phyloP scores from a whole-genome alignment of 2,329 filamentous ascomycete genomes.

The Leptographium lundbergii region DNA sequence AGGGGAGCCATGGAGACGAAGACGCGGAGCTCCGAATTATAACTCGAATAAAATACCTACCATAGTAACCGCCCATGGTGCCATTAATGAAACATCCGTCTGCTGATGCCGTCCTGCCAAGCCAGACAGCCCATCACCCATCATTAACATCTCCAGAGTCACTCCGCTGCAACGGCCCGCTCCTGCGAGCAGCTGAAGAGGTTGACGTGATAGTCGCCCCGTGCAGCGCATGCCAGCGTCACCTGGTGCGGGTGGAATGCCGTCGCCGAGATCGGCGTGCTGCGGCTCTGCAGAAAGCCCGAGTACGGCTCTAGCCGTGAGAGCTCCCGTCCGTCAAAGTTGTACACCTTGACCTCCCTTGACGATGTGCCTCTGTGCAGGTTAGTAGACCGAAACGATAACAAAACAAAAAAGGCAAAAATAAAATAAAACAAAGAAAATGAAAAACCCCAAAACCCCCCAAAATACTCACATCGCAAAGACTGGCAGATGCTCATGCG shows the following conservation, averaged over 20 bases:
- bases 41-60: neutral
- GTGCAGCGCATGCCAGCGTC: slow-evolving; percentile 75
- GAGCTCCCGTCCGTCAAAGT: slow-evolving; percentile 67
- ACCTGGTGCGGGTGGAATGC: slow-evolving; percentile 93
- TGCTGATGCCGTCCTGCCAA: neutral
- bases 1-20: neutral
- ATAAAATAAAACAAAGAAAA: neutral
- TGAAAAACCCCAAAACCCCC: neutral
- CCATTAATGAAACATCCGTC: neutral
- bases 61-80: neutral
- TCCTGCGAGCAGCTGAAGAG: slow-evolving; percentile 53
- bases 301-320: slow-evolving; percentile 83
- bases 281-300: slow-evolving; percentile 70
- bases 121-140: neutral
- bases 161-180: slow-evolving; percentile 5
- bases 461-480: slow-evolving; percentile 67
- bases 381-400: neutral
- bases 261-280: slow-evolving; percentile 72
- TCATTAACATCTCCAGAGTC: neutral
- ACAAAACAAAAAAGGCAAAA: neutral
- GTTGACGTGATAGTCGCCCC: slow-evolving; percentile 83
- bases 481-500: slow-evolving; percentile 92
- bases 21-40: neutral
- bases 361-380: slow-evolving; percentile 64
- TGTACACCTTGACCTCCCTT: slow-evolving; percentile 85